These are phyloP conservation scores for Flaveria floridana DNA, from an alignment of 140 eudicot genomes.

Conservation along the genomic window DNA sequence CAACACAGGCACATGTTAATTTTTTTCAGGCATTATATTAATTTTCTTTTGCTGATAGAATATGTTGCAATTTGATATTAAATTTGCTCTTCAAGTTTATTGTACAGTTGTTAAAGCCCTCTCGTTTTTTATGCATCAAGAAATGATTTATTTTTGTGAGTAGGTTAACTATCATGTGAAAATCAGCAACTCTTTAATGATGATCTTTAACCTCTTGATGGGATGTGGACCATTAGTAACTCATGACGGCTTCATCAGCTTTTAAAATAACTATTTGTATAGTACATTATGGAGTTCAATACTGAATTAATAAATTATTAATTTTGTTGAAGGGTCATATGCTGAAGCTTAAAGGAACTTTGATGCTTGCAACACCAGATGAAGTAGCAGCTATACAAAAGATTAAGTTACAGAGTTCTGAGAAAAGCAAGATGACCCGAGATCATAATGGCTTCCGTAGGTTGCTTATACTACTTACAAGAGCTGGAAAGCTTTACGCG, in stretches of 20 bases:
- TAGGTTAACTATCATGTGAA: constrained; percentile 6
- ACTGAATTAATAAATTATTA: background rate
- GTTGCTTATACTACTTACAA: constrained; percentile 82
- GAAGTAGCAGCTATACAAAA: constrained; percentile 76
- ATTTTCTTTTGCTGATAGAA: background rate
- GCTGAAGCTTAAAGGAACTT: constrained; percentile 94
- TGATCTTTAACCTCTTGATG: constrained; percentile 5
- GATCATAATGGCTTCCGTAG: constrained; percentile 95
- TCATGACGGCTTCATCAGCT: background rate
- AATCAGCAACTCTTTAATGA: constrained; percentile 8
- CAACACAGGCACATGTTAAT: background rate
- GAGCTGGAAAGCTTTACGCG: constrained; percentile 84
- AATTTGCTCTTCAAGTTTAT: background rate
- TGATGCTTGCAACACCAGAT: constrained; percentile 93
- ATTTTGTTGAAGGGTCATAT: constrained; percentile 68
- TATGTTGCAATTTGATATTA: background rate
- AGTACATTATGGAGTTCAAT: background rate
- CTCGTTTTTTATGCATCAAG: background rate
- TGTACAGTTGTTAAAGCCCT: background rate
- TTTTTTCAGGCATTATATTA: background rate
- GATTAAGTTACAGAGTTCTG: constrained; percentile 70
- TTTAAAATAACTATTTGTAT: background rate
- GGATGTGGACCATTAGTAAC: background rate
- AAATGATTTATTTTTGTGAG: background rate
- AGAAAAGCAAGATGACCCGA: constrained; percentile 87